Conservation (phyloP, 768 basidiomycete genomes). For the Podaxis pistillaris region DNA sequence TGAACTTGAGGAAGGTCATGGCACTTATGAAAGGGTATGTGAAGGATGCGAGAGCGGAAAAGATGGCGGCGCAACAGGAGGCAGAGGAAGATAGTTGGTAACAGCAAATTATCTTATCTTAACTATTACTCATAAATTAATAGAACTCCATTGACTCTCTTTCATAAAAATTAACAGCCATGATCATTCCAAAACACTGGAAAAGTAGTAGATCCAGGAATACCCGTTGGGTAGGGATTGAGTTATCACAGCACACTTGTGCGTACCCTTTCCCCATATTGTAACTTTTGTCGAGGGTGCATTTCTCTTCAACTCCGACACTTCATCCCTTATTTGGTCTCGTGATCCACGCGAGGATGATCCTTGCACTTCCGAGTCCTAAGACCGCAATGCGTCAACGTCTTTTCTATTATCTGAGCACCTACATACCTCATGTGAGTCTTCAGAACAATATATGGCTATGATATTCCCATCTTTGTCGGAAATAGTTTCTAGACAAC, state of each 20-base stretch:
- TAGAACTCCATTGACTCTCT: too few species aligned
- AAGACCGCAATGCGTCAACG: neutral
- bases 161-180: too few species aligned
- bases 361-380: neutral
- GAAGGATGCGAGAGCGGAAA: conserved; percentile 30
- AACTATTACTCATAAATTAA: neutral
- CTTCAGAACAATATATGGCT: neutral
- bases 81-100: conserved; percentile 20
- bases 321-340: neutral
- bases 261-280: neutral
- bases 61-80: neutral
- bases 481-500: neutral
- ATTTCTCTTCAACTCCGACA: neutral
- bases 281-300: neutral
- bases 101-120: neutral
- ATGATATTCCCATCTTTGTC: neutral
- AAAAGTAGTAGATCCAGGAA: neutral
- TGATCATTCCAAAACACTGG: too few species aligned
- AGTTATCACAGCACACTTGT: neutral
- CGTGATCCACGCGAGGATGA: neutral
- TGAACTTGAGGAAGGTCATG: conserved; percentile 76
- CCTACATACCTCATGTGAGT: neutral
- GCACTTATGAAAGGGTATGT: conserved; percentile 68
- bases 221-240: neutral
- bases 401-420: neutral